A percentile compares a stretch with the other conserved stretches of the same genome.
Conservation (phyloP, 2,329 filamentous ascomycete species). For the Seiridium unicorne region DNA sequence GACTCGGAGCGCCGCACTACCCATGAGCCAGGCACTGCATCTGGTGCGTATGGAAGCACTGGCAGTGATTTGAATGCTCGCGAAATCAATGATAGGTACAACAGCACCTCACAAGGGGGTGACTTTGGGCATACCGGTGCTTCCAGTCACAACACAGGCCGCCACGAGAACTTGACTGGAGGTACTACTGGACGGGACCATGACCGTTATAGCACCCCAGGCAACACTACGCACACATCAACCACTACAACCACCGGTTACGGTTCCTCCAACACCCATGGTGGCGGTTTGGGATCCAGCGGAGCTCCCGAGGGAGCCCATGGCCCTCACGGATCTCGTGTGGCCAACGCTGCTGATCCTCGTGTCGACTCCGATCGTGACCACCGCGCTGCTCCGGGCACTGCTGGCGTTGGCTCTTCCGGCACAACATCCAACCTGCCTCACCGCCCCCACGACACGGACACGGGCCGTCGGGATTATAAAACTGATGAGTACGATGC, state of each 20-base stretch:
- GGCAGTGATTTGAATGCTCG: not conserved
- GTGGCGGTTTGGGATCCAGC: too few species aligned
- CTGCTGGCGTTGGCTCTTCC: not conserved
- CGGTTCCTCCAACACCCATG: too few species aligned
- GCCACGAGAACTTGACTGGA: not conserved
- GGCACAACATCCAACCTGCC: not conserved
- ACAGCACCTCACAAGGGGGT: not conserved
- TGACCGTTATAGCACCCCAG: not conserved
- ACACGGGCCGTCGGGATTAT: constrained; percentile 8
- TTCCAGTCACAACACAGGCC: not conserved
- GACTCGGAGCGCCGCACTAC: not conserved
- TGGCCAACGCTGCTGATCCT: too few species aligned
- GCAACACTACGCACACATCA: too few species aligned
- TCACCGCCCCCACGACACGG: constrained; percentile 1
- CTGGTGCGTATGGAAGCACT: not conserved
- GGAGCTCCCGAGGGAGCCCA: not conserved
- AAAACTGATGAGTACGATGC: constrained; percentile 9
- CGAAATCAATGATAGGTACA: not conserved
- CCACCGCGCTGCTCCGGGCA: too few species aligned
- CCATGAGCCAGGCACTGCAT: not conserved
- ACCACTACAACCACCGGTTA: too few species aligned
- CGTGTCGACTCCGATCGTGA: too few species aligned
- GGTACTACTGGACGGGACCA: not conserved
- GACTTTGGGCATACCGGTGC: not conserved
- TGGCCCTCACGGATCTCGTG: too few species aligned